Evolutionary conservation across 2,329 filamentous ascomycete species (phyloP), one percentile per base, ranked within the genome.

Genomic region (Pseudocercospora fuligena): DNA sequence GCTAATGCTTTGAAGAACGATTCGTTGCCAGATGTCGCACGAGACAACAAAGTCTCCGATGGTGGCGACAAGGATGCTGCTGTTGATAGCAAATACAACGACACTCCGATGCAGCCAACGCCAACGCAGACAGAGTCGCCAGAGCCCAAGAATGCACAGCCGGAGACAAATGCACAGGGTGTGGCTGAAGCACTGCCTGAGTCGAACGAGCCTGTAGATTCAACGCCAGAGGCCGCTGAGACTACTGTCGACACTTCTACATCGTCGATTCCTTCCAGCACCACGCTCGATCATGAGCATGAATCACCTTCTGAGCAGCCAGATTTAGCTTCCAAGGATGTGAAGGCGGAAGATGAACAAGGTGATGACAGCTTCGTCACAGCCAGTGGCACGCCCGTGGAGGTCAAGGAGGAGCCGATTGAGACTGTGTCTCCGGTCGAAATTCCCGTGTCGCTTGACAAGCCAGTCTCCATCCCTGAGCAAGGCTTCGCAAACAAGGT

Each of bases 311-410:
- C 53, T 31, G 57, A 66, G 43, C 43, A 62, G 47, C 31, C 57
- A 58, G 60, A 36, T 63, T 60, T 58, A 49, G 19, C 58, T 19
- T n/a, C 12, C 25, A 56, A 29, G 19, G 58, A 65, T 19, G 59
- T 59, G 4, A 69, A 70, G 56, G 36, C 61, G 4, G 67, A 72
- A 21, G 71, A 70, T 6, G 73, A 76, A 21, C 68, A 69, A 29
- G 62, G 68, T 9, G 75, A 77, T 27, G 75, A 77, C 47, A 78
- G 75, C 63, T 77, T 78, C 57, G 74, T 76, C 63, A 77, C 75
- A 21, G 75, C 76, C 8, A 73, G 61, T 25, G 73, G 69, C 16
- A 73, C 71, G 7, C 74, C 73, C 8, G 67, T 64, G 31, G 47
- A 46, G 33, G 63, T 27, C 7, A 49, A 59, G 21, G 58, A 49